These are phyloP conservation scores for Aspergillus ochraceoroseus DNA, from an alignment of 2,329 filamentous ascomycete species.

Conservation along the genomic window DNA sequence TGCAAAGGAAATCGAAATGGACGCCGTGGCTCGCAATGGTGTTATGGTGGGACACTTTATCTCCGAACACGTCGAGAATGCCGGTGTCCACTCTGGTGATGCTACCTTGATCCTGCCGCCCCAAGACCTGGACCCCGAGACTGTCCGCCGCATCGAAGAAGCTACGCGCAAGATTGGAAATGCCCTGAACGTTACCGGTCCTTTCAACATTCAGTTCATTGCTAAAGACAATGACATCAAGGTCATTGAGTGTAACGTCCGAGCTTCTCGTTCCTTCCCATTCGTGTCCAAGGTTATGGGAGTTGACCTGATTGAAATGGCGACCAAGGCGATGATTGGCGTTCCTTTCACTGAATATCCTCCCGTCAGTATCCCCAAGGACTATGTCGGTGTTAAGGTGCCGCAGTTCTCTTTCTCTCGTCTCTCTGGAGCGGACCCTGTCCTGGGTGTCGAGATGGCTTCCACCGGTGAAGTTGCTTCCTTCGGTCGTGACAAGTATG, in stretches of 20 bases:
- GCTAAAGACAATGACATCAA: slow-evolving; percentile 99
- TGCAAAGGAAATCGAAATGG: slow-evolving; percentile 99
- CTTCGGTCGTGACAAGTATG: slow-evolving; percentile 92
- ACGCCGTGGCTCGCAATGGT: slow-evolving; percentile 87
- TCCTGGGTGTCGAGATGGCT: slow-evolving; percentile 97
- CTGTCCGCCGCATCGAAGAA: slow-evolving; percentile 85
- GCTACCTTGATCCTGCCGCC: slow-evolving; percentile 92
- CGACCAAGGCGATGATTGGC: slow-evolving; percentile 91
- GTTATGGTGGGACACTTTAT: slow-evolving; percentile 92
- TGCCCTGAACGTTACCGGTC: slow-evolving; percentile 90
- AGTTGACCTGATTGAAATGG: slow-evolving; percentile 96
- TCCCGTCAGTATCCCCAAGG: slow-evolving; percentile 64
- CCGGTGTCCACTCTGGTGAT: slow-evolving; percentile 96
- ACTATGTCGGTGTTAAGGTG: slow-evolving; percentile 94
- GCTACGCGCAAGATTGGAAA: slow-evolving; percentile 92
- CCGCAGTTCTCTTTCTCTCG: slow-evolving; percentile 99
- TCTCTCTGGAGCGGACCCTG: slow-evolving; percentile 89
- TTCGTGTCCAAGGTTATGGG: slow-evolving; percentile 99
- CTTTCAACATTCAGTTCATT: slow-evolving; percentile 99
- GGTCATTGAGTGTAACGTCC: slow-evolving; percentile 98
- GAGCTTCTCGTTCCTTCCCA: slow-evolving; percentile 91
- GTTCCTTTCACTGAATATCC: slow-evolving; percentile 80
- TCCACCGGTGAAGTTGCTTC: slow-evolving; percentile 97
- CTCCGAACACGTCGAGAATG: slow-evolving; percentile 97
- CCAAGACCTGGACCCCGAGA: slow-evolving; percentile 84